phyloP scores from a whole-genome alignment of 2,329 filamentous ascomycete genomes.

The Fusarium concolor region DNA sequence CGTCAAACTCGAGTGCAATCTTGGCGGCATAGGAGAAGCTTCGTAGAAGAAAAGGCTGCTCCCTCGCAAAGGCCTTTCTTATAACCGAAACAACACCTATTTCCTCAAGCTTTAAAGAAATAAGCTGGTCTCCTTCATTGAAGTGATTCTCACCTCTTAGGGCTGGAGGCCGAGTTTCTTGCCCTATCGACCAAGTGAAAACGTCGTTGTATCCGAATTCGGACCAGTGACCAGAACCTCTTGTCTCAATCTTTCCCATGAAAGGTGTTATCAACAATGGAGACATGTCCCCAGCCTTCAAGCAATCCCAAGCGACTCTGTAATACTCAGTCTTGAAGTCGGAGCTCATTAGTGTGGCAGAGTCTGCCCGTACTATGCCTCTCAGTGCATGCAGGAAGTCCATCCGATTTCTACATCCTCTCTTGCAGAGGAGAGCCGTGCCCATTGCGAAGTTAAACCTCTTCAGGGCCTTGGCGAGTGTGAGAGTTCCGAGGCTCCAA shows the following conservation, averaged over 20 bases:
- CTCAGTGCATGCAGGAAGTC: not conserved
- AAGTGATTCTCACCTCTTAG: fast-evolving
- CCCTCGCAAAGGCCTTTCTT: not conserved
- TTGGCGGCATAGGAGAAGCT: not conserved
- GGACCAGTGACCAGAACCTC: not conserved
- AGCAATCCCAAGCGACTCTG: not conserved
- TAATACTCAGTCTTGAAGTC: not conserved
- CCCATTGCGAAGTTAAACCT: not conserved
- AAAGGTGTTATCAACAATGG: not conserved
- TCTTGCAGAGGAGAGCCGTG: not conserved
- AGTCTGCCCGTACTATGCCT: not conserved
- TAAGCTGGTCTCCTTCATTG: fast-evolving
- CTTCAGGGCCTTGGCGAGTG: not conserved
- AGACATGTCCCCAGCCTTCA: not conserved
- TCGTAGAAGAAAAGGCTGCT: no score
- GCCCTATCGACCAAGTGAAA: not conserved
- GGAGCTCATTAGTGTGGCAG: not conserved
- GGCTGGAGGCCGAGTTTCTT: not conserved
- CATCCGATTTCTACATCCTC: not conserved
- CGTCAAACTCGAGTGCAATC: not conserved
- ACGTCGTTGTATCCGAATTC: not conserved
- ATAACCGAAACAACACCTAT: not conserved
- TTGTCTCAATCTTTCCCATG: not conserved
- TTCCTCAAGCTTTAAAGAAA: fast-evolving
- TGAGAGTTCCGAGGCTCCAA: not conserved